These are phyloP conservation scores for Schwanniomyces polymorphus DNA, from an alignment of 805 yeast species.

Conservation along the genomic window DNA sequence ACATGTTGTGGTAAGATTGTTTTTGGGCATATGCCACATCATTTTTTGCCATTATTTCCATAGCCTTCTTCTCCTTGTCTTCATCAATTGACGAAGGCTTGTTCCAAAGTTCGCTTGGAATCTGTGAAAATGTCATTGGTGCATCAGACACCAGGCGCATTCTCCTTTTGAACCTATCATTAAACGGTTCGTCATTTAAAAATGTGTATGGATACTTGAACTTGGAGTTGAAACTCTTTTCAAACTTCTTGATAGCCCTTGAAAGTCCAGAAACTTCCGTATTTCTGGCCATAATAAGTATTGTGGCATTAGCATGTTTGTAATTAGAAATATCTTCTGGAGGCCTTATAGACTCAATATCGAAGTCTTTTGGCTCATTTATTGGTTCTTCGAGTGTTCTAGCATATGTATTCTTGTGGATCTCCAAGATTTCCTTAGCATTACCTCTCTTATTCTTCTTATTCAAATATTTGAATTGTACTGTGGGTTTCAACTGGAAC, in stretches of 20 bases:
- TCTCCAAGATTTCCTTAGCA: constrained; percentile 31
- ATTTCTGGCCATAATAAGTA: constrained; percentile 72
- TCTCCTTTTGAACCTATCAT: constrained; percentile 51
- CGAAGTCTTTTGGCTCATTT: constrained; percentile 47
- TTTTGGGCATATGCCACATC: constrained; percentile 61
- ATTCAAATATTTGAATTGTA: constrained; percentile 33
- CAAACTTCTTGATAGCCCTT: constrained; percentile 59
- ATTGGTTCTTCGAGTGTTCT: constrained; percentile 36
- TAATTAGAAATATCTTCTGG: constrained; percentile 23
- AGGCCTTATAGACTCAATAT: constrained; percentile 28
- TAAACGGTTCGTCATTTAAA: constrained; percentile 68
- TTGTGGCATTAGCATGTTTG: constrained; percentile 69
- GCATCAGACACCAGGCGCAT: constrained; percentile 36
- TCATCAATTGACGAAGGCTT: constrained; percentile 59
- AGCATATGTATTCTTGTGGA: constrained; percentile 39
- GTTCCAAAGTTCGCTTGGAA: constrained; percentile 51
- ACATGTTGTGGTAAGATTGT: constrained; percentile 78
- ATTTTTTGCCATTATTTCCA: constrained; percentile 37
- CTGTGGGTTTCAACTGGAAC: constrained; percentile 23
- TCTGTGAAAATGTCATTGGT: constrained; percentile 37
- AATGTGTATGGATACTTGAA: constrained; percentile 82
- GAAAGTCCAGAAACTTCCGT: constrained; percentile 52
- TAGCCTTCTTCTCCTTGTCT: constrained; percentile 39
- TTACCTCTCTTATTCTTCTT: constrained; percentile 23
- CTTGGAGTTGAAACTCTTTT: constrained; percentile 62